These are phyloP conservation scores for Elsinoe australis DNA, from an alignment of 2,329 filamentous ascomycete species.

Conservation along the genomic window DNA sequence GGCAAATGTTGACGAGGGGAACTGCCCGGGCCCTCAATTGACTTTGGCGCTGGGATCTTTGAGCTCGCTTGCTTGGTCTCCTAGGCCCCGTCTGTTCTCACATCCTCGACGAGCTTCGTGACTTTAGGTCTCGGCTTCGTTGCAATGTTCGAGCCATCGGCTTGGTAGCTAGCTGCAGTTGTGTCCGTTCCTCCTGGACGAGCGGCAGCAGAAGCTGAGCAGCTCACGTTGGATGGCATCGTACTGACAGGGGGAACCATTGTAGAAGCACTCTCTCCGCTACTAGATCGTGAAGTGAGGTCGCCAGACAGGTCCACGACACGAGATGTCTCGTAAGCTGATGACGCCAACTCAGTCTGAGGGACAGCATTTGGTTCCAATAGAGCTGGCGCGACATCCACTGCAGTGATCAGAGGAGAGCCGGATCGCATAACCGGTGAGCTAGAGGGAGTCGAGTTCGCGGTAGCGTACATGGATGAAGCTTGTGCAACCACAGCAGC, in stretches of 20 bases:
- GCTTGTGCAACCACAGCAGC: background rate
- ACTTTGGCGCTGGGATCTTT: conserved; percentile 1
- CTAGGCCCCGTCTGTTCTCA: conserved; percentile 1
- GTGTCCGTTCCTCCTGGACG: too few relatives aligned
- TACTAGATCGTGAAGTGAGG: background rate
- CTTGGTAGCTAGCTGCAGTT: too few relatives aligned
- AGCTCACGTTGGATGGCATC: too few relatives aligned
- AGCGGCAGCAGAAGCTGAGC: too few relatives aligned
- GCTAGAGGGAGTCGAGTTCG: background rate
- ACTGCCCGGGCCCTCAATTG: background rate
- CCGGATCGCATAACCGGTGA: background rate
- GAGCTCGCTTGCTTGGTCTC: background rate
- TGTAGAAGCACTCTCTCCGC: background rate
- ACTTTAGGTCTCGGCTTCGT: too few relatives aligned
- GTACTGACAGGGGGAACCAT: background rate
- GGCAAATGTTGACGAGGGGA: background rate
- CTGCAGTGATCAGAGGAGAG: conserved; percentile 3
- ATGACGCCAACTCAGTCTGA: conserved; percentile 6
- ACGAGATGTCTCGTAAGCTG: too few relatives aligned
- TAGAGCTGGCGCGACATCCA: conserved; percentile 1
- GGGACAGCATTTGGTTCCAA: conserved; percentile 1
- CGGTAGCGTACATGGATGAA: background rate
- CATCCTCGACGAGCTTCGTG: too few relatives aligned
- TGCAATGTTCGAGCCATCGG: too few relatives aligned
- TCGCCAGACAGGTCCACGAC: too few relatives aligned